Evolutionary conservation across 768 basidiomycete genomes (phyloP).

Genomic region (Pulveroboletus sp.): DNA sequence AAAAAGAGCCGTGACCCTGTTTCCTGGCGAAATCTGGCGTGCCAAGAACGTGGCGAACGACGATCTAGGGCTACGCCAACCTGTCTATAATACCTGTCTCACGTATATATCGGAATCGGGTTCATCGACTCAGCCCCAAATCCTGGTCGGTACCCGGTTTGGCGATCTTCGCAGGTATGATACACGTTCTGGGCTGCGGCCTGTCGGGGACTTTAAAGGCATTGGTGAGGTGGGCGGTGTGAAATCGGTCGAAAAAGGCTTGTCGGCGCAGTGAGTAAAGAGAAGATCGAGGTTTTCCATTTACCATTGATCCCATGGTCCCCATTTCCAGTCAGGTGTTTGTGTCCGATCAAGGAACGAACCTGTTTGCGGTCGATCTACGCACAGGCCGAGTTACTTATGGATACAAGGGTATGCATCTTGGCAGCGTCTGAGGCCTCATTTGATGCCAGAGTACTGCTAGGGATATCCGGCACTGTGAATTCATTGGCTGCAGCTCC

Average conservation of each 20-base stretch:
- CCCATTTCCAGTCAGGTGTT: slow-evolving; percentile 54
- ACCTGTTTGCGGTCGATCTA: slow-evolving; percentile 61
- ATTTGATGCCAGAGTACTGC: not conserved
- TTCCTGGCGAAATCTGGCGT: slow-evolving; percentile 77
- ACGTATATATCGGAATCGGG: slow-evolving; percentile 46
- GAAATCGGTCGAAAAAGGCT: slow-evolving; percentile 52
- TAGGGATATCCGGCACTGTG: slow-evolving; percentile 70
- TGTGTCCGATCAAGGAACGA: slow-evolving; percentile 59
- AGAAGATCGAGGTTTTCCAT: not conserved
- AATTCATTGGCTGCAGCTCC: slow-evolving; percentile 57
- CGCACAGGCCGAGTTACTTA: slow-evolving; percentile 63
- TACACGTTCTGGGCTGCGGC: slow-evolving; percentile 60
- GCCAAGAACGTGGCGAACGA: slow-evolving; percentile 87
- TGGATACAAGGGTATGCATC: slow-evolving; percentile 56
- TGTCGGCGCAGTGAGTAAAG: slow-evolving; percentile 56
- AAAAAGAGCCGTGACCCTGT: slow-evolving; percentile 52
- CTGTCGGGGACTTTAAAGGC: slow-evolving; percentile 62
- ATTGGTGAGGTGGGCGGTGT: slow-evolving; percentile 61
- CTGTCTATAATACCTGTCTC: slow-evolving; percentile 69
- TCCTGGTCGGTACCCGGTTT: slow-evolving; percentile 68
- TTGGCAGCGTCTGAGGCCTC: not conserved
- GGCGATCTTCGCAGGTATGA: slow-evolving; percentile 79
- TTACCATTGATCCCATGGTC: not conserved
- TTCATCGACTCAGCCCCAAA: slow-evolving; percentile 37
- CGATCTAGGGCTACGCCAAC: slow-evolving; percentile 66